Evolutionary conservation across 225 moss, liverwort and hornwort species (phyloP).

Genomic region (Polytrichum commune): DNA sequence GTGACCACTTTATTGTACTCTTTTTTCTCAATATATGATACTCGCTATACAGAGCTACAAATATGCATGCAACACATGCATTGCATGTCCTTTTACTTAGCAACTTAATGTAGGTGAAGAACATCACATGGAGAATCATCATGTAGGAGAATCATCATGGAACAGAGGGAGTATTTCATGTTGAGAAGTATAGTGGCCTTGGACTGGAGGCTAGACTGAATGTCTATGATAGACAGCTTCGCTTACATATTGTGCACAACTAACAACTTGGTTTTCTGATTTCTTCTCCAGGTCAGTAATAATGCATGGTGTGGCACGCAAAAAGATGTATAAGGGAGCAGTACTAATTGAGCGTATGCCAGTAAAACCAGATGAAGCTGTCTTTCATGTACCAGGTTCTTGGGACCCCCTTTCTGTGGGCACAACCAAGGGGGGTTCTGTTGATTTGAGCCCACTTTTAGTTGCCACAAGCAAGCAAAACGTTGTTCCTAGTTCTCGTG

Average conservation of each 20-base stretch:
- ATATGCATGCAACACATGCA: too few species aligned
- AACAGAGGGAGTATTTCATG: not conserved
- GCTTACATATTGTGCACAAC: too few species aligned
- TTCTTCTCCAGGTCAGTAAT: conserved; percentile 67
- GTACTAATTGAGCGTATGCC: conserved; percentile 47
- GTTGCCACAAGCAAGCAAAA: conserved; percentile 26
- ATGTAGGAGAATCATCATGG: not conserved
- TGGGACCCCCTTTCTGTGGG: conserved; percentile 89
- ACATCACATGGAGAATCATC: not conserved
- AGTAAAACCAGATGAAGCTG: conserved; percentile 25
- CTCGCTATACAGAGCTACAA: too few species aligned
- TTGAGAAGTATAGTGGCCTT: too few species aligned
- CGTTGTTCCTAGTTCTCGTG: not conserved
- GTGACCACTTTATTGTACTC: too few species aligned
- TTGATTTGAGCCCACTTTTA: conserved; percentile 48
- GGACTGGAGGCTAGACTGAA: not conserved
- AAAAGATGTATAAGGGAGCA: conserved; percentile 60
- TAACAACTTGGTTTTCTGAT: not conserved
- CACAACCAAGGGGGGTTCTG: conserved; percentile 49
- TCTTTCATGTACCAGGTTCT: conserved; percentile 70
- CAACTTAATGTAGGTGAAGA: not conserved
- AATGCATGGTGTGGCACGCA: conserved; percentile 78
- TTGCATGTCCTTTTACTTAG: not conserved
- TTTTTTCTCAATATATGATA: too few species aligned
- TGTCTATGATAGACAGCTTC: not conserved